Conservation (phyloP, 1,139 yeast genomes). For the Blastobotrys arbuscula region DNA sequence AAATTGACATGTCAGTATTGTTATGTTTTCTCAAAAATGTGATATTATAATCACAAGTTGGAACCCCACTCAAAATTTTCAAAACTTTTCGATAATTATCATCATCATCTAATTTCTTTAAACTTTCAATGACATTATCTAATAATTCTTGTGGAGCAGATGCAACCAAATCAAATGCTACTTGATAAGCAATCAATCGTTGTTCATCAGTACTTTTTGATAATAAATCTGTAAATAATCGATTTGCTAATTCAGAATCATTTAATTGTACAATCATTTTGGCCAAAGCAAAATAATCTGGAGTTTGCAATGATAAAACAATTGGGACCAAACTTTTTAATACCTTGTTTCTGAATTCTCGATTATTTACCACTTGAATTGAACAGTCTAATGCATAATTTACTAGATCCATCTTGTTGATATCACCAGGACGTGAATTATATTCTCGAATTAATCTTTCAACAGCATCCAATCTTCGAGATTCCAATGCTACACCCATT, state of each 20-base stretch:
- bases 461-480: conserved; percentile 78
- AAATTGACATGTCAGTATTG: conserved; percentile 76
- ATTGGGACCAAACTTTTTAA: conserved; percentile 58
- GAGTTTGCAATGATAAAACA: conserved; percentile 51
- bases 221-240: conserved; percentile 59
- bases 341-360: conserved; percentile 59
- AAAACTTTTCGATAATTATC: conserved; percentile 47
- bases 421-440: conserved; percentile 24
- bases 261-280: conserved; percentile 87
- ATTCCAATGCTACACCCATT: conserved; percentile 85
- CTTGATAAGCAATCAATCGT: conserved; percentile 71
- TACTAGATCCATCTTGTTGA: conserved; percentile 47
- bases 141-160: conserved; percentile 92
- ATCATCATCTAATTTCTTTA: conserved; percentile 27
- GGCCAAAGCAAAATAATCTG: conserved; percentile 76
- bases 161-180: conserved; percentile 89
- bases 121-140: conserved; percentile 43
- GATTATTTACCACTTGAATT: conserved; percentile 57
- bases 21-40: conserved; percentile 84
- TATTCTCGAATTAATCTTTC: conserved; percentile 52
- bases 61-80: conserved; percentile 81
- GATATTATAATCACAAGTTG: conserved; percentile 88
- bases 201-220: conserved; percentile 36
- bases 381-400: conserved; percentile 76
- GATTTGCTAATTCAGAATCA: conserved; percentile 63